phyloP scores from a whole-genome alignment of 768 basidiomycete genomes.

The Terana coerulea region DNA sequence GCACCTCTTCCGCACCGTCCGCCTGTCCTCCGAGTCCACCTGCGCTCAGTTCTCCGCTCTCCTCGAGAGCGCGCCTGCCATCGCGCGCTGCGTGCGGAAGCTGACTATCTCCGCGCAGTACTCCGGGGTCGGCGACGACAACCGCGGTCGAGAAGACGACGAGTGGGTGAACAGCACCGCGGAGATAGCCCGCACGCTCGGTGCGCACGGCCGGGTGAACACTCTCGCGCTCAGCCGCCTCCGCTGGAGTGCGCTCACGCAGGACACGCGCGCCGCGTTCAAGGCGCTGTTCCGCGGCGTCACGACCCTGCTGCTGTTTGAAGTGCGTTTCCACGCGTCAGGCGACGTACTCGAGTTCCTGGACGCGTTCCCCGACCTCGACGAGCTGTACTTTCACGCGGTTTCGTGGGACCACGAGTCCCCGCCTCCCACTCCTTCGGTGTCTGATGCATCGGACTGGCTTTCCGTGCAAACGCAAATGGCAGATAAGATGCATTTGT shows the following conservation, averaged over 20 bases:
- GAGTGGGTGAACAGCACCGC: constrained; percentile 19
- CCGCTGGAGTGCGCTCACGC: constrained; percentile 21
- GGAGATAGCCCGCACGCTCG: constrained; percentile 16
- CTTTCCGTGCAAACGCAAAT: background rate
- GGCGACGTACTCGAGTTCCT: constrained; percentile 25
- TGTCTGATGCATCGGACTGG: background rate
- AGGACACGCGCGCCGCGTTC: constrained; percentile 20
- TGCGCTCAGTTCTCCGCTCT: constrained; percentile 17
- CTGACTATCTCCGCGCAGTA: constrained; percentile 22
- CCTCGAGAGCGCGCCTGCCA: constrained; percentile 14
- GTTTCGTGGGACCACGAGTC: constrained; percentile 25
- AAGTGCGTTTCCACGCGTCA: constrained; percentile 23
- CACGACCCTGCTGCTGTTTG: constrained; percentile 24
- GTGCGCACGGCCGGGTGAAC: constrained; percentile 11
- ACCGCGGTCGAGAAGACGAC: constrained; percentile 18
- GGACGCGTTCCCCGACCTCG: constrained; percentile 22
- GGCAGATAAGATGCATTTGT: constrained; percentile 19
- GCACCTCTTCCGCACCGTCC: constrained; percentile 26
- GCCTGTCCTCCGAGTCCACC: constrained; percentile 17
- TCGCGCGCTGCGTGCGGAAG: constrained; percentile 21
- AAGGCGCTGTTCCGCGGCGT: constrained; percentile 15
- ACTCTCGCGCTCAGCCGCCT: constrained; percentile 23
- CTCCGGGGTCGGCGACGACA: constrained; percentile 12
- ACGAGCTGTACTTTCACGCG: constrained; percentile 26
- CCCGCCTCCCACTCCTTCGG: constrained; percentile 10